phyloP scores from a whole-genome alignment of 805 yeast genomes.

The Sugiyamaella boreocaroliniensis region DNA sequence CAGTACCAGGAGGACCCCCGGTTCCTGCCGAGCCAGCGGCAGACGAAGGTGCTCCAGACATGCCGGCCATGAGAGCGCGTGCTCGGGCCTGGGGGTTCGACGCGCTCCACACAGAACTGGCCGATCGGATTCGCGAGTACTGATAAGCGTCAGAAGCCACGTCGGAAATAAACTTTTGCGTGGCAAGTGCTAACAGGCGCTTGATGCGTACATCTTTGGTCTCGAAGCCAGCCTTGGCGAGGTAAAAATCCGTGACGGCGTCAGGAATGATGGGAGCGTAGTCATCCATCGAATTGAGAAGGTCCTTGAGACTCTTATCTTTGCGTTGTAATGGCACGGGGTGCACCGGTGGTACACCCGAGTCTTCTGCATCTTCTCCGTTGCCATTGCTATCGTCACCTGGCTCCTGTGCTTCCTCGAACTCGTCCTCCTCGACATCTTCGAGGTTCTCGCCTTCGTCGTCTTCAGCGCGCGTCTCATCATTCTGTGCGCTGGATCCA shows the following conservation, averaged over 20 bases:
- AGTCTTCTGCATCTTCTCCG: constrained; percentile 2
- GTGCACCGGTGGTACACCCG: constrained; percentile 21
- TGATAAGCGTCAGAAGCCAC: constrained; percentile 96
- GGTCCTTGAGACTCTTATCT: constrained; percentile 52
- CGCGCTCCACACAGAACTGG: constrained; percentile 77
- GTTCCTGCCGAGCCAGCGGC: constrained; percentile 40
- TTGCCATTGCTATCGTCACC: constrained; percentile 6
- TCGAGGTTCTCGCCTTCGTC: constrained; percentile 19
- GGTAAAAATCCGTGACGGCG: constrained; percentile 88
- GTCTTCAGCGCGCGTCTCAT: constrained; percentile 1
- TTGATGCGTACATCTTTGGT: constrained; percentile 72
- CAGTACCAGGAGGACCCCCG: not conserved
- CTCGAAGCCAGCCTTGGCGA: constrained; percentile 78
- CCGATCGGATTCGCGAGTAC: constrained; percentile 85
- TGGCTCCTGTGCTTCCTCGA: not conserved
- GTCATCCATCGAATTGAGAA: constrained; percentile 83
- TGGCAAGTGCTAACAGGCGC: constrained; percentile 83
- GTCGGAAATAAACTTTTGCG: constrained; percentile 91
- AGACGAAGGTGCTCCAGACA: constrained; percentile 35
- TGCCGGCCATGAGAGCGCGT: constrained; percentile 63
- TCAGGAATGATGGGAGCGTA: constrained; percentile 95
- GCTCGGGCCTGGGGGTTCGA: constrained; percentile 83
- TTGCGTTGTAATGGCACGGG: constrained; percentile 23
- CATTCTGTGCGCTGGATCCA: constrained; percentile 1
- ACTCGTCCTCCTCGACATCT: constrained; percentile 21